Evolutionary conservation across 2,329 filamentous ascomycete genomes (phyloP), one percentile per base, ranked within the genome.

Genomic region (Penicillium brevicompactum): DNA sequence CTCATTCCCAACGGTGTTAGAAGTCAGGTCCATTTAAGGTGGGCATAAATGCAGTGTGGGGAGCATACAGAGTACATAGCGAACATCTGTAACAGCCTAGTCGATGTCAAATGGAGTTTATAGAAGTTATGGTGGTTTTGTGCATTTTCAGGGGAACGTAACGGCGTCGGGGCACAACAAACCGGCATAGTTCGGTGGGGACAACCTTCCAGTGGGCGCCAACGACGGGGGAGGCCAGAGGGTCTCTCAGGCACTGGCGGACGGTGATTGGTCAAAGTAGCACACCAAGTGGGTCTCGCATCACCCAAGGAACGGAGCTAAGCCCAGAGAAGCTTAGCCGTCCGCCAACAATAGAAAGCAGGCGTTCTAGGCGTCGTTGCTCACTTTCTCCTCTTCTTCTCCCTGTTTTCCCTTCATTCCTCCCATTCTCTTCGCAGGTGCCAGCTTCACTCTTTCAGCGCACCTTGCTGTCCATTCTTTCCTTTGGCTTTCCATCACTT

Each of bases 361-460:
- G 43, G 38, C 40, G 46, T 50, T 55, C 48, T 51, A 49, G 47
- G 44, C 37, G 44, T n/a, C 51, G 58, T 57, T 59, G 55, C 55
- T 59, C 63, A 59, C 60, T 64, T 64, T 58, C 56, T 56, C 56
- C 51, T 51, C 61, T 53, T 49, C 48, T 40, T 57, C 53, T 46
- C 53, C 48, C 60, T 59, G 52, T 65, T 66, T 67, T 63, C 60
- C 62, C 60, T 63, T 59, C 59, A 66, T 65, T 62, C 59, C 59
- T 65, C 38, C 6, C n/a, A 18, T 41, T 58, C 59, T 59, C 60
- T 61, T 57, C 57, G 77, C 76, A 75, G 73, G 77, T 77, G 72
- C 74, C 80, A 78, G 83, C 83, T 86, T 84, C 84, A 86, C 80
- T 86, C 84, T 76, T 85, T 86, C 74, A 84, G 82, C 82, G 82